Evolutionary conservation across 805 yeast species (phyloP).

Genomic region (Starmerella riodocensis): DNA sequence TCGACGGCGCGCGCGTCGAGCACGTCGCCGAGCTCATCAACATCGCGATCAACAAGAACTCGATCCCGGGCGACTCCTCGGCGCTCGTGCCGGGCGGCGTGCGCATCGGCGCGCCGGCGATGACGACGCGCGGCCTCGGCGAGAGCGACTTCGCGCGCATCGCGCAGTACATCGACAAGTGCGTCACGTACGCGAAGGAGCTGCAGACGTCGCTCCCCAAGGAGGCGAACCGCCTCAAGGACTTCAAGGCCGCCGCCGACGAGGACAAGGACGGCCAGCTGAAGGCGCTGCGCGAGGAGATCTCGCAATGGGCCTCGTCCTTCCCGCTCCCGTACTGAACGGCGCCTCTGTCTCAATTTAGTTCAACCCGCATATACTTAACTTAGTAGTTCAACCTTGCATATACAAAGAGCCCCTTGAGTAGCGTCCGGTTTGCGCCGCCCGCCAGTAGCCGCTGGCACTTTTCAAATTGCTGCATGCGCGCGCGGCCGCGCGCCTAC

Average conservation of each 20-base stretch:
- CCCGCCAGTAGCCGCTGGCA: too few species aligned
- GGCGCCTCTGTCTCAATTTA: too few species aligned
- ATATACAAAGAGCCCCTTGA: too few species aligned
- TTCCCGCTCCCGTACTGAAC: slow-evolving; percentile 32
- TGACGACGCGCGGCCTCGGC: slow-evolving; percentile 94
- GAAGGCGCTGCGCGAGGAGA: slow-evolving; percentile 56
- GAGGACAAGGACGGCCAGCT: slow-evolving; percentile 55
- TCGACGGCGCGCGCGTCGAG: slow-evolving; percentile 96
- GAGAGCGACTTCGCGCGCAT: slow-evolving; percentile 73
- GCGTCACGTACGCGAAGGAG: slow-evolving; percentile 61
- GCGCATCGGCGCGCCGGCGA: slow-evolving; percentile 96
- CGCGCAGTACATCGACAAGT: slow-evolving; percentile 65
- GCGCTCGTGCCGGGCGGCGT: slow-evolving; percentile 96
- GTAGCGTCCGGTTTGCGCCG: too few species aligned
- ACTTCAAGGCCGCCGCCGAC: slow-evolving; percentile 74
- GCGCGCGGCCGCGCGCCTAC: too few species aligned
- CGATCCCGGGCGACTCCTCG: slow-evolving; percentile 94
- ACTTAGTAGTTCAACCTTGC: too few species aligned
- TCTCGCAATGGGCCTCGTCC: slow-evolving; percentile 66
- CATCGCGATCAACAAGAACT: slow-evolving; percentile 93
- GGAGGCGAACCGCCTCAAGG: slow-evolving; percentile 86
- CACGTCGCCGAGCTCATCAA: slow-evolving; percentile 86
- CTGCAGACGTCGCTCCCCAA: slow-evolving; percentile 71
- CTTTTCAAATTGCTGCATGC: too few species aligned
- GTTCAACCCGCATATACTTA: too few species aligned